Evolutionary conservation across 768 basidiomycete species (phyloP).

Genomic region (Boletus rubescentipes): DNA sequence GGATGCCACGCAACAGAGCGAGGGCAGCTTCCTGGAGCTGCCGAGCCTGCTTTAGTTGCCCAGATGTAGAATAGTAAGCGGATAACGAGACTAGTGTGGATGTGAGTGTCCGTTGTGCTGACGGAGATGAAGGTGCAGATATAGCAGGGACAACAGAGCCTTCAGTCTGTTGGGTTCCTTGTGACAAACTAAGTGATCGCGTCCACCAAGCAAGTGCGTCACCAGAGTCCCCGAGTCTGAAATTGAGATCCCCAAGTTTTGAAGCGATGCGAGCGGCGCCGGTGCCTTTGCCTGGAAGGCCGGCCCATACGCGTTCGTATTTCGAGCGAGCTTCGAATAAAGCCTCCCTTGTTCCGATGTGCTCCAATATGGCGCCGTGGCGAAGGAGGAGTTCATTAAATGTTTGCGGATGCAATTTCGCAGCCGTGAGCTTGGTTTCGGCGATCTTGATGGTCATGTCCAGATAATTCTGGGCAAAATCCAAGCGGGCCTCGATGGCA

Average conservation of each 20-base stretch:
- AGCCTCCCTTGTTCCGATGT: constrained; percentile 51
- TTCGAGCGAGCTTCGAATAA: constrained; percentile 53
- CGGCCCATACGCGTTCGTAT: constrained; percentile 59
- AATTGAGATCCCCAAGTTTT: constrained; percentile 67
- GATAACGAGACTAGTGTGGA: constrained; percentile 70
- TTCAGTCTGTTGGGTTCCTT: constrained; percentile 30
- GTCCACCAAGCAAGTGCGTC: constrained; percentile 71
- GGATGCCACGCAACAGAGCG: constrained; percentile 52
- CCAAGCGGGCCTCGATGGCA: constrained; percentile 54
- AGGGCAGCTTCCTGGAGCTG: constrained; percentile 56
- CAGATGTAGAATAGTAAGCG: constrained; percentile 62
- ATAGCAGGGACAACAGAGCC: constrained; percentile 25
- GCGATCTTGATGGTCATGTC: constrained; percentile 48
- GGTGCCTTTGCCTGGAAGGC: constrained; percentile 37
- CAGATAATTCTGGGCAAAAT: constrained; percentile 54
- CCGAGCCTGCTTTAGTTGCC: constrained; percentile 54
- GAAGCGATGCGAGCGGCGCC: constrained; percentile 56
- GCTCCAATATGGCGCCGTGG: constrained; percentile 58
- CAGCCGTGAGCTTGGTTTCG: constrained; percentile 37
- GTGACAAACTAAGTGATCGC: constrained; percentile 49
- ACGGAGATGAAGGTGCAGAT: constrained; percentile 56
- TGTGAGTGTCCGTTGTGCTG: constrained; percentile 59
- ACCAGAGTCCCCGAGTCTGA: constrained; percentile 49
- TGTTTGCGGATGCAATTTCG: constrained; percentile 49
- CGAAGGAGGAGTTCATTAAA: constrained; percentile 53